Base-by-base conservation (phyloP, 306 rosid genomes). In the Lathyrus tuberosus region DNA sequence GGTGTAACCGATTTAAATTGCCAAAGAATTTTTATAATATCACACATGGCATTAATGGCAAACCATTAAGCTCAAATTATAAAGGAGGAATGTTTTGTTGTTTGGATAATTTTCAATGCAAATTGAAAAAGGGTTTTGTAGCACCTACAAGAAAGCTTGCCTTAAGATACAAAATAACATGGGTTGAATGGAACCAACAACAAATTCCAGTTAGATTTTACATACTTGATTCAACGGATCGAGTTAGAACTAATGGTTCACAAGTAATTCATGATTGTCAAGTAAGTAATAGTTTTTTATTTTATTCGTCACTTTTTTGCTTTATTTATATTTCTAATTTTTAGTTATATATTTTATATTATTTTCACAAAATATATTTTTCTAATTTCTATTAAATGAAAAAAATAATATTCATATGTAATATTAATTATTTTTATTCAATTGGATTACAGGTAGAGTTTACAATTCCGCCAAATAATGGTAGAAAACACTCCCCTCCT, bases 11-110 rank as follows among this genome's bases (percentile, higher is more conserved):
- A 46, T 2, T 28, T 2, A 15, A 65, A 20, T 38, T 12, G 8
- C 64, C 65, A 9, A 62, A 74, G 22, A 24, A 78, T 57, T 61
- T 31, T 6, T 73, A 8, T 6, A 62, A 73, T 38, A 5, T 15
- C 10, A 62, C 70, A n/a, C 15, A 2, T 10, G 69, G 44, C 3
- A 2, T 35, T 35, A 6, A 35, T 35, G 8, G 8, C 0, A 35
- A 35, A 35, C 40, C 40, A 5, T 35, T 35, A 6, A 8, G 40
- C 40, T 3, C 6, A 35, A 35, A 35, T 35, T 35, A 35, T 35
- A 35, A 35, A 35, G 40, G 40, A 35, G 40, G 6, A 1, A 6
- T 75, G 4, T 60, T 35, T 1, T 75, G 73, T 75, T 75, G 69
- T 4, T 1, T 22, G 24, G 18, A 52, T 2, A 20, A 42, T 1